These are phyloP conservation scores for Leishmania tarentolae DNA, from an alignment of 208 protist genomes.

Conservation along the genomic window DNA sequence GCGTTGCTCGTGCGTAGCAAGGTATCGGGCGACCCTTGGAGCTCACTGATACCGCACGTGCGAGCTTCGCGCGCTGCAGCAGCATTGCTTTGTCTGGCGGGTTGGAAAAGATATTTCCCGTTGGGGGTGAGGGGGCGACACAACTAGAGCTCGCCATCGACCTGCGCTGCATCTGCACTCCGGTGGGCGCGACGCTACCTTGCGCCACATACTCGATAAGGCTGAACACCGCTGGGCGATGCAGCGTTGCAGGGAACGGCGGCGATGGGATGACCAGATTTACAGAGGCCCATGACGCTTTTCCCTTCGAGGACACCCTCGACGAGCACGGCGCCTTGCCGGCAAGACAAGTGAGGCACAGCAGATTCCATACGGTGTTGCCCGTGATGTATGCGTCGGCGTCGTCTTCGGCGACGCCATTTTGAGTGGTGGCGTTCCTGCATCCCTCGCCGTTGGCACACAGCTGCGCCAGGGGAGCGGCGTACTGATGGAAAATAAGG, in stretches of 20 bases:
- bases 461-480: slow-evolving; percentile 28
- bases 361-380: slow-evolving; percentile 62
- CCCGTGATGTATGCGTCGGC: slow-evolving; percentile 38
- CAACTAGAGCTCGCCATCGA: slow-evolving; percentile 1
- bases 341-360: slow-evolving; percentile 58
- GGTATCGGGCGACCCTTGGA: slow-evolving; percentile 22
- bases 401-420: background rate
- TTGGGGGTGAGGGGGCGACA: background rate
- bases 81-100: background rate
- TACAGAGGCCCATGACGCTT: background rate
- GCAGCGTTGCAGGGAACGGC: slow-evolving; percentile 38
- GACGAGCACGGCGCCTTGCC: slow-evolving; percentile 32
- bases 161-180: background rate
- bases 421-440: background rate
- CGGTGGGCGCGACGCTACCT: slow-evolving; percentile 10
- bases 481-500: slow-evolving; percentile 56
- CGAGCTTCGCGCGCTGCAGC: background rate
- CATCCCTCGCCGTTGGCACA: background rate
- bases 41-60: slow-evolving; percentile 20
- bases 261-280: background rate
- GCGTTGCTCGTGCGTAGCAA: slow-evolving; percentile 44
- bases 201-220: slow-evolving; percentile 62
- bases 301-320: background rate
- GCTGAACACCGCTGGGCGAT: slow-evolving; percentile 62
- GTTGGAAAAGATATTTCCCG: background rate